phyloP scores from a whole-genome alignment of 2,329 filamentous ascomycete genomes.

The Penicillium sp. region DNA sequence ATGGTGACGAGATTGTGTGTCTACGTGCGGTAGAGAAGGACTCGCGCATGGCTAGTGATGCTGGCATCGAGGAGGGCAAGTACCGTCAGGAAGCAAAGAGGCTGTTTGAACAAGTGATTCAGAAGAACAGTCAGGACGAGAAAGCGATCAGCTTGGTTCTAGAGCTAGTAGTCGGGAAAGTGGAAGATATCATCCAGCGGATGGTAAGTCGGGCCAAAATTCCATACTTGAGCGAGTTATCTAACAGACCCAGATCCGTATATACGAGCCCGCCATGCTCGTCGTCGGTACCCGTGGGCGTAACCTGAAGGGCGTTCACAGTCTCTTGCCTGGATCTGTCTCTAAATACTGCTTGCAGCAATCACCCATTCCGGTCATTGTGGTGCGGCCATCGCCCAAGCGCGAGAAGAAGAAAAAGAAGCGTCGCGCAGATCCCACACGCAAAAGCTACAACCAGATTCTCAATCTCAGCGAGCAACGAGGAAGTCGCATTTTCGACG shows the following conservation, averaged over 20 bases:
- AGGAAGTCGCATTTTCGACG: constrained; percentile 54
- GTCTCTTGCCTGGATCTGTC: constrained; percentile 81
- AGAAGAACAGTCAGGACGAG: constrained; percentile 72
- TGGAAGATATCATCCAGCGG: constrained; percentile 85
- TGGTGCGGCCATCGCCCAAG: constrained; percentile 83
- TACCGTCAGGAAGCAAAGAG: constrained; percentile 74
- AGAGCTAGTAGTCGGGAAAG: constrained; percentile 84
- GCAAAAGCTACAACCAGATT: constrained; percentile 75
- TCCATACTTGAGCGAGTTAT: not conserved
- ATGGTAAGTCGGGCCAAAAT: constrained; percentile 58
- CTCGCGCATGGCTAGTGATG: constrained; percentile 63
- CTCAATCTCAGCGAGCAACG: constrained; percentile 60
- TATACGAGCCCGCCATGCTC: constrained; percentile 87
- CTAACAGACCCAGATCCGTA: constrained; percentile 64
- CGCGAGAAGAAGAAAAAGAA: constrained; percentile 88
- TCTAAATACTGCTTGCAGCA: constrained; percentile 95
- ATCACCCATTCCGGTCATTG: constrained; percentile 87
- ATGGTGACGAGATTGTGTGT: constrained; percentile 90
- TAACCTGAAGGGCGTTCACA: constrained; percentile 80
- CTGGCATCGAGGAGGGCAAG: constrained; percentile 60
- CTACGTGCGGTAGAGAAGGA: constrained; percentile 85
- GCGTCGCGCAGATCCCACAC: constrained; percentile 70
- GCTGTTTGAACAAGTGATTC: constrained; percentile 72
- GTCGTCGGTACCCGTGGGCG: constrained; percentile 86
- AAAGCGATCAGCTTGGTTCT: constrained; percentile 81